Percentiles rank a stretch among this genome's conserved stretches.
Evolutionary conservation across 192 early-diverging fungal species (phyloP).

Genomic region (Entomortierella lignicola): DNA sequence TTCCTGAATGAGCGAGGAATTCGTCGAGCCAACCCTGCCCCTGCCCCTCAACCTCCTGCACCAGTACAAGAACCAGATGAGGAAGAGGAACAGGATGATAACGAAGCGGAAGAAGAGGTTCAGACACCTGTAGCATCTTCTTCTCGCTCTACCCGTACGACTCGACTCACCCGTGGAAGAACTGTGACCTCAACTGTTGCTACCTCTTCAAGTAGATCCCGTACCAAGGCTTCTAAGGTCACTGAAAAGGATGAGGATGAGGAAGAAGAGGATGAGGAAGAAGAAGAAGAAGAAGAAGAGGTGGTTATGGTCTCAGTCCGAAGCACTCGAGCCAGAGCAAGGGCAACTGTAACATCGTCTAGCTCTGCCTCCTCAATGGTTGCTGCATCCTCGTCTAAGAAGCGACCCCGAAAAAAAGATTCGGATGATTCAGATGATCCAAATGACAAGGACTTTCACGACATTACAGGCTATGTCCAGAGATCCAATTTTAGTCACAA

Average conservation of each 20-base stretch:
- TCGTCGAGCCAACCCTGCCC: slow-evolving; percentile 52
- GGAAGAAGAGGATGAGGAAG: slow-evolving; percentile 5
- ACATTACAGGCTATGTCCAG: slow-evolving; percentile 37
- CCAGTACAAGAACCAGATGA: neutral
- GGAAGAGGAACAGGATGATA: neutral
- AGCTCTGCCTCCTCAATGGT: neutral
- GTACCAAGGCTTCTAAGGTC: slow-evolving; percentile 15
- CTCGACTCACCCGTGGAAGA: slow-evolving; percentile 40
- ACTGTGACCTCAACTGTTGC: neutral
- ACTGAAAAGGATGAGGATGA: neutral
- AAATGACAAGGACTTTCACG: slow-evolving; percentile 37
- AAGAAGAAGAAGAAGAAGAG: slow-evolving; percentile 22
- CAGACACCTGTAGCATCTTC: neutral
- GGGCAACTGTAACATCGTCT: too few species aligned
- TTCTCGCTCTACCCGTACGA: slow-evolving; percentile 17
- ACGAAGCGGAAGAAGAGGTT: neutral
- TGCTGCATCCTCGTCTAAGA: slow-evolving; percentile 23
- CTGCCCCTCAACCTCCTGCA: slow-evolving; percentile 16
- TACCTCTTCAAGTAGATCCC: slow-evolving; percentile 13
- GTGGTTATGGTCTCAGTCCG: slow-evolving; percentile 22
- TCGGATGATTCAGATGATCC: slow-evolving; percentile 33
- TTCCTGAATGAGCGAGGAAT: slow-evolving; percentile 61
- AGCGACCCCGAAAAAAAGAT: slow-evolving; percentile 32
- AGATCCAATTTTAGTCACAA: slow-evolving; percentile 48
- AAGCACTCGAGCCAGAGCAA: slow-evolving; percentile 14